Percentiles rank a stretch among this genome's conserved stretches.
These are phyloP conservation scores for Panicum hallii DNA, from an alignment of 202 grass and related monocot species.

Conservation along the genomic window DNA sequence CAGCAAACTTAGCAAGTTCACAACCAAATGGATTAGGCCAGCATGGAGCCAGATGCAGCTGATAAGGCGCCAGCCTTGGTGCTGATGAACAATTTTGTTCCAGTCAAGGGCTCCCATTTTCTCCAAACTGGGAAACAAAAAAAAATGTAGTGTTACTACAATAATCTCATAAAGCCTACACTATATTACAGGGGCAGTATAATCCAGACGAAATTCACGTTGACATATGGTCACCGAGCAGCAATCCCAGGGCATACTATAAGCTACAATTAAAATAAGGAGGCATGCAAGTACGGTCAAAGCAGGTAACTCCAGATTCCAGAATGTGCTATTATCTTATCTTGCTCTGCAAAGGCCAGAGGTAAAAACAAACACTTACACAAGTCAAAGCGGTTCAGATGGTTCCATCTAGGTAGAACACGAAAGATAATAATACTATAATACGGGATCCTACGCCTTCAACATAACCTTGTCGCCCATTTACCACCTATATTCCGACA, in stretches of 20 bases:
- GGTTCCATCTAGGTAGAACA: constrained; percentile 21
- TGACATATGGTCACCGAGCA: background rate
- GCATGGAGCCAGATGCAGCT: constrained; percentile 75
- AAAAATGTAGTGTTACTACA: background rate
- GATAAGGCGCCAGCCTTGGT: constrained; percentile 81
- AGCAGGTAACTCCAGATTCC: constrained; percentile 32
- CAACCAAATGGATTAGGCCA: constrained; percentile 81
- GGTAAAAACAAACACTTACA: constrained; percentile 4
- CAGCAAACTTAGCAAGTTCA: constrained; percentile 80
- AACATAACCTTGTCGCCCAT: constrained; percentile 21
- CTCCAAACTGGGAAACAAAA: constrained; percentile 58
- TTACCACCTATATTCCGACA: constrained; percentile 34
- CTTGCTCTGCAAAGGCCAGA: constrained; percentile 31
- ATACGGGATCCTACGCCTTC: constrained; percentile 29
- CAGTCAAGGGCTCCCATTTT: constrained; percentile 81
- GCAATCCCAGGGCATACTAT: background rate
- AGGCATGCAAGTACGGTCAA: background rate
- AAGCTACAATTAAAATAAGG: constrained; percentile 6
- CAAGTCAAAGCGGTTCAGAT: constrained; percentile 30
- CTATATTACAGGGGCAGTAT: background rate
- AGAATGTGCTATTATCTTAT: background rate
- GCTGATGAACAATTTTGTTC: constrained; percentile 75
- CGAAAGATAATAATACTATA: constrained; percentile 14
- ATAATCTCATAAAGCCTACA: background rate
- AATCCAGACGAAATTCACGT: background rate